Percentiles rank a stretch among this genome's conserved stretches.
phyloP scores from a whole-genome alignment of 495 filamentous ascomycete species.

The Parathielavia appendiculata region DNA sequence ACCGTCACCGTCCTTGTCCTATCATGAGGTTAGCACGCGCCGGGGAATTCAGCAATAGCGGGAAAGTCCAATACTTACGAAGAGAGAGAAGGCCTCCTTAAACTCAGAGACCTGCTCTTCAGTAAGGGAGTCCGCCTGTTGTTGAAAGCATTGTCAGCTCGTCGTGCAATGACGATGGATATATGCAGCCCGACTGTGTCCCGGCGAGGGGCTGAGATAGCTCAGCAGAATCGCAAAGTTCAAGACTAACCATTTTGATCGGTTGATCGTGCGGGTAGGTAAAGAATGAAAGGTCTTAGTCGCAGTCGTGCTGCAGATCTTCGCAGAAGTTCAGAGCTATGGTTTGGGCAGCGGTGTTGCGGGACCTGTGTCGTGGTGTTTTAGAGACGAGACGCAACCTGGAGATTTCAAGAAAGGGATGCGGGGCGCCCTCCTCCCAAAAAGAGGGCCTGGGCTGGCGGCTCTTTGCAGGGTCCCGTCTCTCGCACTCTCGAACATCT shows the following conservation, averaged over 20 bases:
- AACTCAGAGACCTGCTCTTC: slow-evolving; percentile 99
- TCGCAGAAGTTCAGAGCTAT: slow-evolving; percentile 9
- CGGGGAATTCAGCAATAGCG: not conserved
- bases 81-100: slow-evolving; percentile 99
- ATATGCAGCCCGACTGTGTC: slow-evolving; percentile 16
- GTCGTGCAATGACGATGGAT: slow-evolving; percentile 4
- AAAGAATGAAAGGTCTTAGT: not conserved
- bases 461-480: slow-evolving; percentile 1
- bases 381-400: slow-evolving; percentile 23
- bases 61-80: slow-evolving; percentile 62
- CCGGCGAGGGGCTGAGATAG: slow-evolving; percentile 28
- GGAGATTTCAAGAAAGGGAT: slow-evolving; percentile 22
- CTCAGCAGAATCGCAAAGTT: not conserved
- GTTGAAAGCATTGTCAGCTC: slow-evolving; percentile 22
- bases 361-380: slow-evolving; percentile 14
- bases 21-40: slow-evolving; percentile 22
- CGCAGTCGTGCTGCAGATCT: slow-evolving; percentile 1
- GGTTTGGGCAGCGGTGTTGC: slow-evolving; percentile 14
- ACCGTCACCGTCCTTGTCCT: slow-evolving; percentile 99
- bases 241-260: slow-evolving; percentile 17
- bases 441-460: slow-evolving; percentile 5
- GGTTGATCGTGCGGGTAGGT: not conserved
- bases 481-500: not conserved
- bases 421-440: slow-evolving; percentile 19
- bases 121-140: slow-evolving; percentile 84